phyloP scores from a whole-genome alignment of 495 filamentous ascomycete species.

The Venustampulla echinocandica region DNA sequence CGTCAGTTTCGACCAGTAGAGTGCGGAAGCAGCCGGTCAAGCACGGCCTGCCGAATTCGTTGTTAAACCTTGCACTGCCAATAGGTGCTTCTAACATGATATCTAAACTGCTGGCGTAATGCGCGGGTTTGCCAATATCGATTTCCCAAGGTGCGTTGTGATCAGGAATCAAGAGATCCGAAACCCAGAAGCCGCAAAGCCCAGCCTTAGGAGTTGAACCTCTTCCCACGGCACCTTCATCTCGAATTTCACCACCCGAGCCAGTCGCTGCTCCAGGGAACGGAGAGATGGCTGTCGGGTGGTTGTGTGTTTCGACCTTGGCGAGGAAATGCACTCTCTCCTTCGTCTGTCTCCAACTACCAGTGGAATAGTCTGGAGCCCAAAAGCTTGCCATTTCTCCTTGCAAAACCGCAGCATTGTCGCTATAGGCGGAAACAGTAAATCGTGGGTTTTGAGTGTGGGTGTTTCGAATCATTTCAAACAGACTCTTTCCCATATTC shows the following conservation, averaged over 20 bases:
- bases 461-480: slow-evolving; percentile 93
- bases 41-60: slow-evolving; percentile 93
- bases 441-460: slow-evolving; percentile 67
- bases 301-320: slow-evolving; percentile 98
- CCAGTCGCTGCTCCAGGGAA: slow-evolving; percentile 85
- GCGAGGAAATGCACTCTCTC: slow-evolving; percentile 81
- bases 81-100: slow-evolving; percentile 98
- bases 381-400: slow-evolving; percentile 68
- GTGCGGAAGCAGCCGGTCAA: slow-evolving; percentile 87
- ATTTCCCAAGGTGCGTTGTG: slow-evolving; percentile 79
- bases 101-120: slow-evolving; percentile 86
- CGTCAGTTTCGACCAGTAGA: slow-evolving; percentile 56
- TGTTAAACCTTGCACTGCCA: slow-evolving; percentile 91
- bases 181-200: slow-evolving; percentile 86
- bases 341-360: slow-evolving; percentile 79
- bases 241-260: slow-evolving; percentile 87
- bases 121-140: slow-evolving; percentile 78
- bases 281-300: slow-evolving; percentile 91
- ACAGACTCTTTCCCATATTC: slow-evolving; percentile 67
- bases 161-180: slow-evolving; percentile 81
- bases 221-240: slow-evolving; percentile 88
- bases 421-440: slow-evolving; percentile 91
- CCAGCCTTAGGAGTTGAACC: slow-evolving; percentile 92
- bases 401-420: slow-evolving; percentile 89
- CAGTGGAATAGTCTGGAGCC: slow-evolving; percentile 76